Base-by-base conservation (phyloP, 2,329 filamentous ascomycete species). In the Fusarium keratoplasticum region DNA sequence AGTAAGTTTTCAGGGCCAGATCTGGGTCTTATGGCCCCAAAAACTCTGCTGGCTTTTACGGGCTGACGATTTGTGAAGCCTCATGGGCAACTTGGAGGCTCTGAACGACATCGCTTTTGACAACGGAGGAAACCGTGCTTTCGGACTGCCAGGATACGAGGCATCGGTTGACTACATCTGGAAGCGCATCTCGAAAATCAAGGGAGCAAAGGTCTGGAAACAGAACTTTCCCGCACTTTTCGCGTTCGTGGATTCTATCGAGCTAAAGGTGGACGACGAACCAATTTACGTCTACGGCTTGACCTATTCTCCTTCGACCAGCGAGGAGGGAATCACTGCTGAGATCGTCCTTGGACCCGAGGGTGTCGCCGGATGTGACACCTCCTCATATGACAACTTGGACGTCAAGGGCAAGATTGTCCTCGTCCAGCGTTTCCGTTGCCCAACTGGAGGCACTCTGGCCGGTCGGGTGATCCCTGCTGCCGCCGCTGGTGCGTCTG, bases 51-150 rank as follows among this genome's bases (percentile, higher is more conserved):
- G 5, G 8, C 20, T 18, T 22, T 25, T 1, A 29, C 2, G 9
- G 14, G 7, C 63, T 71, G 1, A 71, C 18, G 8, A 14, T 3
- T 2, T 16, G 4, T 8, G 0, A 25, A 75, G 72, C 13, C 72
- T 75, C 5, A 73, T 75, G 66, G 55, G 44, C 0, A 75, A 75
- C 13, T 27, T 76, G 2, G 63, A 76, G 5, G 47, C 27, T 2
- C 33, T 76, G 10, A 76, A 76, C 16, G 74, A 76, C 1, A 73
- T 76, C 13, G 74, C 74, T 16, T 71, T 75, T 13, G 69, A 57
- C 40, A 87, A 88, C 72, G 86, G 86, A 2, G 87, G 87, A 8
- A 89, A 89, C 78, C 83, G 87, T 61, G 87, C 87, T n/a, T 88
- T 88, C 70, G 87, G 87, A 22, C 82, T 86, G 5, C 85, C 86